Conservation (phyloP, 2,329 filamentous ascomycete genomes). For the Alternaria gaisen region DNA sequence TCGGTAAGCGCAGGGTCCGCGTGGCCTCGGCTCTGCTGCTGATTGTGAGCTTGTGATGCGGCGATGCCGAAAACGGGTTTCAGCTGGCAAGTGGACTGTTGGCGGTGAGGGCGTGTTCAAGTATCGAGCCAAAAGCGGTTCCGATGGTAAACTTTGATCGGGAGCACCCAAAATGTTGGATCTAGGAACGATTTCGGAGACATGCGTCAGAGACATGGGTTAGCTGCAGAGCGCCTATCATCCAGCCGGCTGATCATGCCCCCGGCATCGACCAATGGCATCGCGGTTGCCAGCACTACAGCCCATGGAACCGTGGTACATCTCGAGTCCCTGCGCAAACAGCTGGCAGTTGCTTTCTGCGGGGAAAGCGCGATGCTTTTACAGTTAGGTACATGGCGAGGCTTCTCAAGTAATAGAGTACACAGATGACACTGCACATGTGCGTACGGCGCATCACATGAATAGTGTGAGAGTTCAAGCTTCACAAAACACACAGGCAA, state of each 20-base stretch:
- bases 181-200: constrained; percentile 9
- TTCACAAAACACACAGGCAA: background rate
- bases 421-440: background rate
- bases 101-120: constrained; percentile 16
- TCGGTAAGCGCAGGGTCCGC: constrained; percentile 25
- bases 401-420: background rate
- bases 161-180: constrained; percentile 24
- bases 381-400: background rate
- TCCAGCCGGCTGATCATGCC: constrained; percentile 22
- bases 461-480: background rate
- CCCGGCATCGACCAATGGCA: constrained; percentile 35
- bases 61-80: constrained; percentile 32
- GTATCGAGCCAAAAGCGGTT: constrained; percentile 3
- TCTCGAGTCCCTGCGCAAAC: constrained; percentile 5
- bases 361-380: background rate
- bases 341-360: background rate
- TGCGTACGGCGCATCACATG: background rate
- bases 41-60: constrained; percentile 42
- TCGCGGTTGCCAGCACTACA: background rate
- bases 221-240: constrained; percentile 17
- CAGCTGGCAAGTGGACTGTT: constrained; percentile 23
- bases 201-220: constrained; percentile 16
- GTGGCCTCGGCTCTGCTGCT: constrained; percentile 38
- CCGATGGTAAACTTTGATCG: background rate
- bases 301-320: background rate